phyloP scores from a whole-genome alignment of 108 stramenopile species.

The Cyclotella kingstonii region DNA sequence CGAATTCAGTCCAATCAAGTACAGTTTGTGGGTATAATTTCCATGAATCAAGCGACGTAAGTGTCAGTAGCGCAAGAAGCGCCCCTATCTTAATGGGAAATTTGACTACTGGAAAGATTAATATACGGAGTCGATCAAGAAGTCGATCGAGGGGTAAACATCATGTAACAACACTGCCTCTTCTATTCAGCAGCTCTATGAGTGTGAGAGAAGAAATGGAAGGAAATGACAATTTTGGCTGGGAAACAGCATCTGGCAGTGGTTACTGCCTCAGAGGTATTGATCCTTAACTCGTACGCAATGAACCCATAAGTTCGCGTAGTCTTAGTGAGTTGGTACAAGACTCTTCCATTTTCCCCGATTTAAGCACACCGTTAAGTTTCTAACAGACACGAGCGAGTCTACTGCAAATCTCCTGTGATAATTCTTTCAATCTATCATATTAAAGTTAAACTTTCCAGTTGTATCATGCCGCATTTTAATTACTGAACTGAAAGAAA shows the following conservation, averaged over 20 bases:
- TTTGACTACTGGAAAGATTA: conserved; percentile 41
- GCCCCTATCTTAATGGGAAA: conserved; percentile 26
- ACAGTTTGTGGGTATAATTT: conserved; percentile 19
- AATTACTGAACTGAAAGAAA: no score
- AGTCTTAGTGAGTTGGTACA: no score
- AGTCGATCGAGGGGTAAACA: conserved; percentile 22
- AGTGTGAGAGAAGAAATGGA: conserved; percentile 48
- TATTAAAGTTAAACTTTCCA: no score
- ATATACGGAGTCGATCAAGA: conserved; percentile 21
- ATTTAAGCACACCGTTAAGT: no score
- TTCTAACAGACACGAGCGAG: no score
- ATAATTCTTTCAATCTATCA: no score
- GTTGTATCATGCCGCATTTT: no score
- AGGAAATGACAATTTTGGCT: conserved; percentile 29
- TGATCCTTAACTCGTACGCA: conserved; percentile 28
- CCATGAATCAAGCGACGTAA: conserved; percentile 14
- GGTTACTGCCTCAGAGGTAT: conserved; percentile 41
- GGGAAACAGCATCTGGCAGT: conserved; percentile 43
- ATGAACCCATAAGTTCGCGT: no score
- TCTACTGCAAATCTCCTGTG: no score
- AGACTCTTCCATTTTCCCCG: no score
- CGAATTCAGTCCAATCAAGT: conserved; percentile 18
- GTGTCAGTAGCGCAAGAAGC: conserved; percentile 29
- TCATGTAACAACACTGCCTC: conserved; percentile 32
- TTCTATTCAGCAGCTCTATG: conserved; percentile 42